Conservation (phyloP, 257 asterid genomes). For the Rhazya stricta region DNA sequence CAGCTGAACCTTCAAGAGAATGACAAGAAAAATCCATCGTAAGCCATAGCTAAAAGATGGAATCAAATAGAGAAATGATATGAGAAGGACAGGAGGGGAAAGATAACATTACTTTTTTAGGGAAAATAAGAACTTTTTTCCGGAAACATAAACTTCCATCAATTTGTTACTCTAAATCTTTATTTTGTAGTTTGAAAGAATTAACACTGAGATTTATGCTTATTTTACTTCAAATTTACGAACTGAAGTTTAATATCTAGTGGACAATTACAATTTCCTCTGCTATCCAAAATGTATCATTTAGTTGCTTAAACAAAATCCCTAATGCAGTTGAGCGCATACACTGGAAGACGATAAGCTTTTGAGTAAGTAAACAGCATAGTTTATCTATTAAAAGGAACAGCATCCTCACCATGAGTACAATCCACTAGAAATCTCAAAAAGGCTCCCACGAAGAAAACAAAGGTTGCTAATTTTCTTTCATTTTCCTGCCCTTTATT, state of each 20-base stretch:
- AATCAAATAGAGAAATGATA: not conserved
- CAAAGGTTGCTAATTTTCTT: not conserved
- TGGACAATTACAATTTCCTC: not conserved
- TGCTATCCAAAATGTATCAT: not conserved
- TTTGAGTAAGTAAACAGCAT: not conserved
- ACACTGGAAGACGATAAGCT: no score
- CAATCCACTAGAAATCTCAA: no score
- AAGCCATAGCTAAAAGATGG: not conserved
- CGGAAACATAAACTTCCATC: not conserved
- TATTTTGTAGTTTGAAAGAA: no score
- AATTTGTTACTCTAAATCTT: no score
- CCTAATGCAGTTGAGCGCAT: no score
- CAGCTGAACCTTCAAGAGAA: not conserved
- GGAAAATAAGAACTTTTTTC: not conserved
- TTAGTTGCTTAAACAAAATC: not conserved
- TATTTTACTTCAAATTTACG: no score
- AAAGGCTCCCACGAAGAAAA: not conserved
- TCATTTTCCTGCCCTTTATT: not conserved
- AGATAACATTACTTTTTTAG: not conserved
- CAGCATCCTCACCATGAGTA: no score
- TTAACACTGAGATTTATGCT: no score
- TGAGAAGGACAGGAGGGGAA: not conserved
- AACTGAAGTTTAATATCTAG: no score
- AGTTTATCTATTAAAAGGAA: no score
- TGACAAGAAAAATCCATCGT: not conserved